Conservation (phyloP, 176 grass and related monocot genomes). For the Aegilops umbellulata region DNA sequence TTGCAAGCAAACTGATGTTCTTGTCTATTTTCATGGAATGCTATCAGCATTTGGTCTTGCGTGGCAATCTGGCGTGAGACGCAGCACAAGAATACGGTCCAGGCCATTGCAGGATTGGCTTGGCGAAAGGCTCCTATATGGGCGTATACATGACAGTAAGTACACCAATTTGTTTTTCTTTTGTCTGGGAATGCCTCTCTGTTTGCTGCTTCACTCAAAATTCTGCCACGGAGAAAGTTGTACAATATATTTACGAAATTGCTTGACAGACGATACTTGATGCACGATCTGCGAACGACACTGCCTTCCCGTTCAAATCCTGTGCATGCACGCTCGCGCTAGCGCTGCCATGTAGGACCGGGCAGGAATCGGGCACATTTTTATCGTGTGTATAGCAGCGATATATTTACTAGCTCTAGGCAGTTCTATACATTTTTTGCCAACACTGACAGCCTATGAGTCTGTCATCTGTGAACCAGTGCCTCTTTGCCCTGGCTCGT, state of each 20-base stretch:
- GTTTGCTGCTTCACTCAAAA: not conserved
- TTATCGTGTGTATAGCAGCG: too few species aligned
- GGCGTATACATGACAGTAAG: conserved; percentile 75
- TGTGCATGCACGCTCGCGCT: too few species aligned
- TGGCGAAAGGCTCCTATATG: conserved; percentile 78
- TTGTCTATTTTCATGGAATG: conserved; percentile 24
- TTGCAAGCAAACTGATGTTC: conserved; percentile 18
- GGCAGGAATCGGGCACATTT: too few species aligned
- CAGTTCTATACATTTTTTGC: not conserved
- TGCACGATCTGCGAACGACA: too few species aligned
- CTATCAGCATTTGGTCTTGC: conserved; percentile 47
- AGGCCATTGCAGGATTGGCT: conserved; percentile 72
- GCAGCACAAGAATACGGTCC: conserved; percentile 68
- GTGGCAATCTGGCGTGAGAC: conserved; percentile 65
- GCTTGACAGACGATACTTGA: too few species aligned
- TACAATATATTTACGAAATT: not conserved
- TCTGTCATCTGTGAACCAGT: not conserved
- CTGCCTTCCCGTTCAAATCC: too few species aligned
- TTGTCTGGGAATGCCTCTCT: not conserved
- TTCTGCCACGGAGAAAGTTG: not conserved
- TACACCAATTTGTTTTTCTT: not conserved
- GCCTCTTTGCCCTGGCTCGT: not conserved
- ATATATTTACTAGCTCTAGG: not conserved
- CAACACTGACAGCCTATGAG: not conserved
- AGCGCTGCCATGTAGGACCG: too few species aligned